Conservation (phyloP, 345 rosid genomes). For the Barbarea vulgaris region DNA sequence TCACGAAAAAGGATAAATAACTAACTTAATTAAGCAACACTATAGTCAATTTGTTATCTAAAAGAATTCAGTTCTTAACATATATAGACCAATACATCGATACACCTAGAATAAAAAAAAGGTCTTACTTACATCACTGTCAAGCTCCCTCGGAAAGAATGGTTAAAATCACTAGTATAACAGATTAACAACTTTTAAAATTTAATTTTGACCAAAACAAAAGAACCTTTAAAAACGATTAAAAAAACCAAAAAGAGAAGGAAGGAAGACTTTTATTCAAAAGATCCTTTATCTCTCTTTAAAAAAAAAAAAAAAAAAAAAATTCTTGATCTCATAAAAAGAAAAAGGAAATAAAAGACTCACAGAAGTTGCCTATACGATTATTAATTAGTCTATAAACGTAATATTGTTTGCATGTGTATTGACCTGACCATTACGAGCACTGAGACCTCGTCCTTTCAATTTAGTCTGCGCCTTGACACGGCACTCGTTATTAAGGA, state of each 20-base stretch:
- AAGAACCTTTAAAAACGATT: not conserved
- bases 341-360: not conserved
- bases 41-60: not conserved
- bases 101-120: not conserved
- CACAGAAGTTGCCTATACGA: too few species aligned
- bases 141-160: not conserved
- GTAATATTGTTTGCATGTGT: slow-evolving; percentile 17
- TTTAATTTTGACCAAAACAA: not conserved
- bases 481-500: slow-evolving; percentile 28
- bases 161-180: not conserved
- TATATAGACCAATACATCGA: too few species aligned
- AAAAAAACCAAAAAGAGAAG: not conserved
- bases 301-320: too few species aligned
- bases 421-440: slow-evolving; percentile 25
- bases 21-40: not conserved
- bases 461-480: slow-evolving; percentile 39
- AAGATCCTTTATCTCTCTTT: not conserved
- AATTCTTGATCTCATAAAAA: too few species aligned
- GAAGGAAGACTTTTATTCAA: slow-evolving; percentile 1
- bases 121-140: slow-evolving; percentile 18
- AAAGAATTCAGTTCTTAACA: not conserved
- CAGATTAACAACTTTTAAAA: not conserved
- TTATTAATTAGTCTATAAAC: not conserved
- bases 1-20: not conserved
- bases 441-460: slow-evolving; percentile 33